A percentile compares a stretch with the other conserved stretches of the same genome.
phyloP scores from a whole-genome alignment of 164 flowering plant genomes.

The Chloranthus sessilifolius region DNA sequence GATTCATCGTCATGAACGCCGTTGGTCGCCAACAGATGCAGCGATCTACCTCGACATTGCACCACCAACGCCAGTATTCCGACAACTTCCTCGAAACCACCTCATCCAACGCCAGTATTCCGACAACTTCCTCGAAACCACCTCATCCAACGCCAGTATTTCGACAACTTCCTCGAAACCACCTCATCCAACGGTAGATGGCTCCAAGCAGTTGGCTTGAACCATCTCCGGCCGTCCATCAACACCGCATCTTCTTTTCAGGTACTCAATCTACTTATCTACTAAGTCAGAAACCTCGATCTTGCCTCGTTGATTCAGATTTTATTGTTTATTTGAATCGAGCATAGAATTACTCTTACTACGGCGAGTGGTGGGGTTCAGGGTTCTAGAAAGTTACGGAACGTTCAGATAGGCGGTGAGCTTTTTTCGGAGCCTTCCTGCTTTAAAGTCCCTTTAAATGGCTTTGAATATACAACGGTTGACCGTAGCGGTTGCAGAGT shows the following conservation, averaged over 20 bases:
- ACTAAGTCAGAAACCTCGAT: background rate
- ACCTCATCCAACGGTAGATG: slow-evolving; percentile 53
- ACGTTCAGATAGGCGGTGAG: slow-evolving; percentile 49
- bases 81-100: slow-evolving; percentile 61
- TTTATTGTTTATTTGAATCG: slow-evolving; percentile 9
- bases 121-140: too few species aligned
- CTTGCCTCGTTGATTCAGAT: background rate
- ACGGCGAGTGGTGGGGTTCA: slow-evolving; percentile 21
- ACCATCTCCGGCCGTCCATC: slow-evolving; percentile 43
- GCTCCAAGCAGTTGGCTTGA: slow-evolving; percentile 66
- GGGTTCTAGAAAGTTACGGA: slow-evolving; percentile 48
- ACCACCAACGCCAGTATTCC: slow-evolving; percentile 83
- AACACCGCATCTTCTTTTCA: slow-evolving; percentile 24
- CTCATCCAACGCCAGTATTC: too few species aligned
- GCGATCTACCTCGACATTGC: slow-evolving; percentile 65
- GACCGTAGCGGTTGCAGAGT: too few species aligned
- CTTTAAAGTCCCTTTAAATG: too few species aligned
- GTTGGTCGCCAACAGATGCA: slow-evolving; percentile 49
- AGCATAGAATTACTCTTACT: too few species aligned
- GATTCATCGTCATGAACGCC: too few species aligned
- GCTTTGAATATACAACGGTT: too few species aligned
- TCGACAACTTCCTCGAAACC: too few species aligned
- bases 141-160: too few species aligned
- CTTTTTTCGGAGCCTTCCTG: slow-evolving; percentile 53
- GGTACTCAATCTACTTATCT: slow-evolving; percentile 4